Conservation (phyloP, 2,329 filamentous ascomycete genomes). For the Fusarium torulosum region DNA sequence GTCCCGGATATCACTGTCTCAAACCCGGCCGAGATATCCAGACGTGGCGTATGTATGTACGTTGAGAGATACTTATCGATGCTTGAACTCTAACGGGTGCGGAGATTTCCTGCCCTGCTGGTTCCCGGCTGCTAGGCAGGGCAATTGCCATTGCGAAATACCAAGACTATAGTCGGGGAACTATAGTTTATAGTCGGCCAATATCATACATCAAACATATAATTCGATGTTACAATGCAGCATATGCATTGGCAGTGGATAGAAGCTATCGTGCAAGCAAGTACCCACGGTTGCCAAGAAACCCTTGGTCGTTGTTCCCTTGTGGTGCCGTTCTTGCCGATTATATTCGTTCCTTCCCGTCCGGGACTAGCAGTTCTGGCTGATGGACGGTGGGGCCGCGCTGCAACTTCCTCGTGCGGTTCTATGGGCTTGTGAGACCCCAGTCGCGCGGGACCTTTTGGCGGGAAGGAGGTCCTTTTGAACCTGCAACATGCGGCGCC, state of each 20-base stretch:
- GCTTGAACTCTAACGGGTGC: slow-evolving; percentile 30
- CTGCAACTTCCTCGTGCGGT: slow-evolving; percentile 43
- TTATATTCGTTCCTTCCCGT: slow-evolving; percentile 37
- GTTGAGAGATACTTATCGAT: slow-evolving; percentile 15
- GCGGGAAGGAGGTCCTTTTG: slow-evolving; percentile 46
- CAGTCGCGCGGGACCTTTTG: slow-evolving; percentile 49
- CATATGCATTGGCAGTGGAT: slow-evolving; percentile 23
- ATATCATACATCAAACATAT: slow-evolving; percentile 1
- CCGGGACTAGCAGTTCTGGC: slow-evolving; percentile 41
- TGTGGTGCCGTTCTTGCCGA: slow-evolving; percentile 33
- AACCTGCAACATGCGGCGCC: slow-evolving; percentile 36
- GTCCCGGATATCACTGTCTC: slow-evolving; percentile 32
- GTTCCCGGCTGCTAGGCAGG: slow-evolving; percentile 4
- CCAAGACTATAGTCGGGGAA: background rate
- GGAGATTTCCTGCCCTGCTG: slow-evolving; percentile 16
- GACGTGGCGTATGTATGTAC: slow-evolving; percentile 37
- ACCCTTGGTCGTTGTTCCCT: slow-evolving; percentile 22
- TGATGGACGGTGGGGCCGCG: slow-evolving; percentile 35
- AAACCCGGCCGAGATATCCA: slow-evolving; percentile 40
- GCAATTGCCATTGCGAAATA: slow-evolving; percentile 5
- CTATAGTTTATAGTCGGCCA: background rate
- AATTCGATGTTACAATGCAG: slow-evolving; percentile 20
- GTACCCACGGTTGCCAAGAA: slow-evolving; percentile 11
- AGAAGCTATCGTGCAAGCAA: slow-evolving; percentile 6
- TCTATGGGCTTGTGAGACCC: slow-evolving; percentile 42